Evolutionary conservation across 1,284 basidiomycete species (phyloP), one percentile per base, ranked within the genome.

Genomic region (Apiotrichum akiyoshidainum): DNA sequence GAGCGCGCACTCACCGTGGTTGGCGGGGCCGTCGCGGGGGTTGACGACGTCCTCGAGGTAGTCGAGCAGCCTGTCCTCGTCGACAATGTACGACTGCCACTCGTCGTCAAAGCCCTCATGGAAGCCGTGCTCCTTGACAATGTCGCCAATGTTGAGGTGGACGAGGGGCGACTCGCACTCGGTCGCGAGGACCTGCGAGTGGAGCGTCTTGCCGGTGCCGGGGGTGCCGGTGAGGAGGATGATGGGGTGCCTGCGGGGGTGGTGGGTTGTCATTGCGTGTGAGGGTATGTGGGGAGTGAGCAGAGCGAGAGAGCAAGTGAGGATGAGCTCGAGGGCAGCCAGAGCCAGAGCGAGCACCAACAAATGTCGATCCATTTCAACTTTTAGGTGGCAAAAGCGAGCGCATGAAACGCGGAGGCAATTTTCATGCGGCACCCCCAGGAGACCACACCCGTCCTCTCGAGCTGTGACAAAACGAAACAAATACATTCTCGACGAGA

Each of bases 51-150:
- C 85, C 77, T 97, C 92, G 39, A 97, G 81, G 73, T 92, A 88
- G 73, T 97, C 94, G 41, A 97, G 79, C 35, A 96, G 79, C 88
- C 89, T 88, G 79, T 99, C 96, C 76, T 99, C 96, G 73, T 99
- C 92, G 4, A 97, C 90, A 5, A 87, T 89, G 77, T 91, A 96
- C 57, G 86, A 87, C 73, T 95, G 87, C 95, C 95, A 98, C 74
- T 96, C 91, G 39, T 92, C 85, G 72, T 98, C 90, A 73, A 85
- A 98, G 0, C 88, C 86, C 65, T 90, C 86, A 73, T 94, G 89
- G 22, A 96, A 83, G 0, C 82, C 84, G 58, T 87, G 85, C 67
- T 89, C 85, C 78, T 96, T 97, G 60, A 97, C 89, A 65, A 88
- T 81, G 51, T 95, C 87, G 39, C 92, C 89, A 44, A 99, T 85